These are phyloP conservation scores for Aegilops speltoides DNA, from an alignment of 176 grass and related monocot genomes.

Conservation along the genomic window DNA sequence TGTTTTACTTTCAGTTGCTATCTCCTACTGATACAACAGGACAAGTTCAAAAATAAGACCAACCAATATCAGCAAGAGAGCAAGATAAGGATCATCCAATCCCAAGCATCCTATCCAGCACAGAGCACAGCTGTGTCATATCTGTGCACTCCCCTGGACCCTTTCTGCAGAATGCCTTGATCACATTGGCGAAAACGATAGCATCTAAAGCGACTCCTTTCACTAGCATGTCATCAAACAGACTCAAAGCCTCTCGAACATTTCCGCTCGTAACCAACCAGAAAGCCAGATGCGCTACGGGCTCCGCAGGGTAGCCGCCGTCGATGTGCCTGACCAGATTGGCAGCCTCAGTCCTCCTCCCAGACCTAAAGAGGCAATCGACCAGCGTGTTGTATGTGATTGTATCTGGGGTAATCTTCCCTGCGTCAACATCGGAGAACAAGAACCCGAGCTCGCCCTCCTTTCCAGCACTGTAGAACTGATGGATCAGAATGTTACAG, in stretches of 20 bases:
- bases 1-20: neutral
- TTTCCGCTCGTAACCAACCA: slow-evolving; percentile 73
- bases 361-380: slow-evolving; percentile 74
- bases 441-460: slow-evolving; percentile 63
- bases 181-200: slow-evolving; percentile 62
- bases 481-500: slow-evolving; percentile 79
- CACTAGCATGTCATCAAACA: slow-evolving; percentile 72
- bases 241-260: slow-evolving; percentile 37
- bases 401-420: slow-evolving; percentile 57
- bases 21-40: neutral
- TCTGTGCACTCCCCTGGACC: slow-evolving; percentile 55
- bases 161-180: slow-evolving; percentile 80
- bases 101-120: slow-evolving; percentile 79
- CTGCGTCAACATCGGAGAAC: slow-evolving; percentile 44
- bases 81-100: slow-evolving; percentile 27
- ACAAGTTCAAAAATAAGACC: slow-evolving; percentile 10
- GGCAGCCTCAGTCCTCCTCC: slow-evolving; percentile 52
- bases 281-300: slow-evolving; percentile 59
- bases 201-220: slow-evolving; percentile 65
- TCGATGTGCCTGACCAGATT: slow-evolving; percentile 63
- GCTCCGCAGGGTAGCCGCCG: slow-evolving; percentile 48
- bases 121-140: slow-evolving; percentile 51
- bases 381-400: slow-evolving; percentile 63
- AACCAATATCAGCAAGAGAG: slow-evolving; percentile 1
- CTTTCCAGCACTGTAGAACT: slow-evolving; percentile 59